A percentile compares a stretch with the other conserved stretches of the same genome.
Evolutionary conservation across 805 yeast genomes (phyloP).

Genomic region (Cyberlindnera maritima): DNA sequence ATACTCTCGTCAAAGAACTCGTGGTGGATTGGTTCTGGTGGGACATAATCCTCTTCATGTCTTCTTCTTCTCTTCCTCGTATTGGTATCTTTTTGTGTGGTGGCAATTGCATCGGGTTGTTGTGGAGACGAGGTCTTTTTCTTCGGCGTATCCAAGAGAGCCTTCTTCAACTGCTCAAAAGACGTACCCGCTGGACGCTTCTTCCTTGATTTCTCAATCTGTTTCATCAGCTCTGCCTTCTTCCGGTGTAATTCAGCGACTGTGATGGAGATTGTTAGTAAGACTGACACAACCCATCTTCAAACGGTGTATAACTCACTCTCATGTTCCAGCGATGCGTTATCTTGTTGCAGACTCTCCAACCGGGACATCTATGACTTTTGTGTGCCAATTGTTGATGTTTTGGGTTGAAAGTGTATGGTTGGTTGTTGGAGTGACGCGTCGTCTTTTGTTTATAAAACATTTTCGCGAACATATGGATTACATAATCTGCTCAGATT

Average conservation of each 20-base stretch:
- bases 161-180: slow-evolving; percentile 28
- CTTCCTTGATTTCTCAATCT: slow-evolving; percentile 25
- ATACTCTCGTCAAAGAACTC: slow-evolving; percentile 28
- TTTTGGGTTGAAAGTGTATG: background rate
- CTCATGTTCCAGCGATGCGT: slow-evolving; percentile 34
- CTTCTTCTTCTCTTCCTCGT: slow-evolving; percentile 1
- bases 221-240: slow-evolving; percentile 23
- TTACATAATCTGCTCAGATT: too few species aligned
- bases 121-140: background rate
- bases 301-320: slow-evolving; percentile 18
- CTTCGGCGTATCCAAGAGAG: slow-evolving; percentile 6
- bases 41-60: slow-evolving; percentile 17
- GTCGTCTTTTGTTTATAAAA: too few species aligned
- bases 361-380: slow-evolving; percentile 26
- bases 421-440: background rate
- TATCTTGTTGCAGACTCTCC: slow-evolving; percentile 35
- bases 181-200: slow-evolving; percentile 26
- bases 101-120: background rate
- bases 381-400: too few species aligned
- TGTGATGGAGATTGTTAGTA: too few species aligned
- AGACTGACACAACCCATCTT: too few species aligned
- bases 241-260: slow-evolving; percentile 22
- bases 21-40: slow-evolving; percentile 26
- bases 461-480: too few species aligned
- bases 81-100: background rate